Evolutionary conservation across 305 asterid species (phyloP), one percentile per base, ranked within the genome.

Genomic region (Coffea humblotiana): DNA sequence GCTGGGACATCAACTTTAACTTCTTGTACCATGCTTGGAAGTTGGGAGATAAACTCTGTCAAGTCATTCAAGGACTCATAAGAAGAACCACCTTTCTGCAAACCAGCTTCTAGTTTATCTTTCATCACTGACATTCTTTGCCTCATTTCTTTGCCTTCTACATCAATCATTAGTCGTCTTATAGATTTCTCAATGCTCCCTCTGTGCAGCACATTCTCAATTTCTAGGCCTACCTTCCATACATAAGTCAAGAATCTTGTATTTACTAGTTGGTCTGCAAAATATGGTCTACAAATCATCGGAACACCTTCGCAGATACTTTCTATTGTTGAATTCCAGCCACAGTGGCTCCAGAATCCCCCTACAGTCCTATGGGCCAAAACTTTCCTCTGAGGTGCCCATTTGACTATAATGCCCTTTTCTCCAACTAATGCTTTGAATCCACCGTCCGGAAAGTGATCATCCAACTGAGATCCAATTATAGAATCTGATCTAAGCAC

Each of bases 241-340:
- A 65, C 68, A 47, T 49, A 32, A 4, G 77, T 54, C 32, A 58
- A 0, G 75, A 75, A 72, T 35, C 85, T 84, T 2, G 83, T n/a
- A 6, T 76, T 79, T 8, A 79, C 45, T 0, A 6, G 6, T 25
- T 84, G 80, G 61, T 84, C 85, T 2, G 54, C 72, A 56, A 77
- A 65, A 47, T 60, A 11, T 9, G 82, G 83, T 47, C 71, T 75
- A 21, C 85, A 84, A 1, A 79, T 85, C 85, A 84, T 76, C 0
- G 85, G 83, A 71, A 84, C 85, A 4, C 75, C 87, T 78, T 75
- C 78, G 0, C 23, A 69, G 32, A 32, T 32, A 2, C 32, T 32
- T 32, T 32, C 32, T 32, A 32, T 2, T 32, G 32, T 32, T 32
- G 32, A 32, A 32, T 32, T 32, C 1, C 32, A 32, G 32, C 32